Conservation (phyloP, 495 filamentous ascomycete genomes). For the Chaetomium fimeti region DNA sequence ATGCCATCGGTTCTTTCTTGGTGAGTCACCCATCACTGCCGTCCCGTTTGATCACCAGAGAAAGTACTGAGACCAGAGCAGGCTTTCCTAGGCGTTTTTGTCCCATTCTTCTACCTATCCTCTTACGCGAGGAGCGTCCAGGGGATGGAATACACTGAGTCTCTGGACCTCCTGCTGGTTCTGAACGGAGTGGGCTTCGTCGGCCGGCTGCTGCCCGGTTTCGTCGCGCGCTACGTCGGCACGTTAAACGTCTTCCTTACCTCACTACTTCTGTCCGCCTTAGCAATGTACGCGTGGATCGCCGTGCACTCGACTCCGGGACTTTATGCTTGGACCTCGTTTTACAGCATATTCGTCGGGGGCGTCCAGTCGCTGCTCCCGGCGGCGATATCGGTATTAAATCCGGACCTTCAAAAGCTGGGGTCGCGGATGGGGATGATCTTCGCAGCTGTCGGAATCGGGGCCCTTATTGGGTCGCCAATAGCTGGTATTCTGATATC, state of each 20-base stretch:
- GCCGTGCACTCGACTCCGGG: background rate
- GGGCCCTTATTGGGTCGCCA: no score
- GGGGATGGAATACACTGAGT: background rate
- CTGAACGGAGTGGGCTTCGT: slow-evolving; percentile 11
- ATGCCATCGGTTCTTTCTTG: slow-evolving; percentile 39
- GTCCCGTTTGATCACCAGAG: no score
- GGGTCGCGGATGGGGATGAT: slow-evolving; percentile 6
- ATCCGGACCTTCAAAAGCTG: background rate
- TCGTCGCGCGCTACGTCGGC: background rate
- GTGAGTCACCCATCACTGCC: no score
- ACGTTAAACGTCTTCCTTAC: slow-evolving; percentile 6
- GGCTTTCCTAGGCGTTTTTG: slow-evolving; percentile 60
- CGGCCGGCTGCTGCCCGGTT: background rate
- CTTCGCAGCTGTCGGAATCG: background rate
- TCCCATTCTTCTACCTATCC: slow-evolving; percentile 64
- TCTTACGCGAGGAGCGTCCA: slow-evolving; percentile 46
- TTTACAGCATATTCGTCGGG: background rate
- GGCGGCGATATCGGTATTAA: background rate
- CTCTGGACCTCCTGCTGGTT: background rate
- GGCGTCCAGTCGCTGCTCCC: background rate
- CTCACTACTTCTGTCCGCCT: background rate
- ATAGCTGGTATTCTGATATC: no score
- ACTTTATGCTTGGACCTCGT: background rate
- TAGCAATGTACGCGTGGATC: background rate
- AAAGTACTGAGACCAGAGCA: slow-evolving; percentile 56